Conservation (phyloP, 2,329 filamentous ascomycete genomes). For the Paecilomyces fulvus region DNA sequence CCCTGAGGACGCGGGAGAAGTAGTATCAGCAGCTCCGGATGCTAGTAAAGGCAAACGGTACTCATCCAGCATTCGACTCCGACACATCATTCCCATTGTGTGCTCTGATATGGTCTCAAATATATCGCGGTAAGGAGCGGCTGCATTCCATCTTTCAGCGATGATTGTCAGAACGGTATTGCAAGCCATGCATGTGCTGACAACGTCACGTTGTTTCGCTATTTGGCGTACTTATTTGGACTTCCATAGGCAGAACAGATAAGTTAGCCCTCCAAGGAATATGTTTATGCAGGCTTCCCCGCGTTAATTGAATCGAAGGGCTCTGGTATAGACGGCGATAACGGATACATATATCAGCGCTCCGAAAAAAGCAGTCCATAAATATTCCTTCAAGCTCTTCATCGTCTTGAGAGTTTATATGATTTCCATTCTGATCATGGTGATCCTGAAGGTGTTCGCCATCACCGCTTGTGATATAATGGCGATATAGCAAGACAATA, state of each 20-base stretch:
- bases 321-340: slow-evolving; percentile 28
- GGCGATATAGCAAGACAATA: slow-evolving; percentile 31
- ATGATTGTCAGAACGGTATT: slow-evolving; percentile 22
- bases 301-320: slow-evolving; percentile 20
- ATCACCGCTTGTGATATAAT: slow-evolving; percentile 5
- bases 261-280: too few relatives aligned
- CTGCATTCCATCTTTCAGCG: slow-evolving; percentile 20
- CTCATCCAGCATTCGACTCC: too few relatives aligned
- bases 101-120: slow-evolving; percentile 12
- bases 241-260: too few relatives aligned
- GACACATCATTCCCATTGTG: too few relatives aligned
- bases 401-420: not conserved
- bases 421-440: too few relatives aligned
- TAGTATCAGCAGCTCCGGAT: too few relatives aligned
- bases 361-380: slow-evolving; percentile 4
- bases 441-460: not conserved
- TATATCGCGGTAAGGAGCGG: slow-evolving; percentile 23
- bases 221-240: too few relatives aligned
- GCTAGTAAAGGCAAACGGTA: too few relatives aligned
- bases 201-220: slow-evolving; percentile 6
- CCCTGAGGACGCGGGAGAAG: too few relatives aligned
- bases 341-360: slow-evolving; percentile 22
- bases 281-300: too few relatives aligned
- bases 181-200: slow-evolving; percentile 21
- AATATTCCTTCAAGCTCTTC: not conserved